Evolutionary conservation across 139 green algal species (phyloP).

Genomic region (Tetradesmus lagerheimii): DNA sequence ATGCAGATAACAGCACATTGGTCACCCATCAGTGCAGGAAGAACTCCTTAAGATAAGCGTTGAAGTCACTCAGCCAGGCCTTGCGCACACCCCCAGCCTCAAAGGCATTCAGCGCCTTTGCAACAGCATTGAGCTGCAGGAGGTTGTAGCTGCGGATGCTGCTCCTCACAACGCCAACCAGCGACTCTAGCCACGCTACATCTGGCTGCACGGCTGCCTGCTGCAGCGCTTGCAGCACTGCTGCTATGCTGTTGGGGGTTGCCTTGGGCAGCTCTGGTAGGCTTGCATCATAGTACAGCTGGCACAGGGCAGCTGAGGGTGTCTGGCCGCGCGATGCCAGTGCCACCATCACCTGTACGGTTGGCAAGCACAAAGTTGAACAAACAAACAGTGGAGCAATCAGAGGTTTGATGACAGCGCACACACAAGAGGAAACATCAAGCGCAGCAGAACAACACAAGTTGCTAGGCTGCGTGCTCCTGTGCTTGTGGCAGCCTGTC

Average conservation of each 20-base stretch:
- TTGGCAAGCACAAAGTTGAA: background rate
- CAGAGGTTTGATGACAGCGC: background rate
- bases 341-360: conserved; percentile 41
- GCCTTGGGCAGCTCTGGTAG: background rate
- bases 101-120: conserved; percentile 6
- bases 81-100: conserved; percentile 4
- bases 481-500: background rate
- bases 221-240: conserved; percentile 12
- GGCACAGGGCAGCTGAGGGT: conserved; percentile 13
- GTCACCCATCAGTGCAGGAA: conserved; percentile 19
- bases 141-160: conserved; percentile 14
- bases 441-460: background rate
- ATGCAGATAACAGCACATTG: background rate
- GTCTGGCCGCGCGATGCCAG: background rate
- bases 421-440: no score
- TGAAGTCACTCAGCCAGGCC: conserved; percentile 24
- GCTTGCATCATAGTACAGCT: conserved; percentile 37
- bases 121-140: conserved; percentile 30
- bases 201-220: conserved; percentile 19
- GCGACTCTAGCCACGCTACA: conserved; percentile 11
- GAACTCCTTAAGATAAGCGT: conserved; percentile 40
- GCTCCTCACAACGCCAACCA: background rate
- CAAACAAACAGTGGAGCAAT: background rate
- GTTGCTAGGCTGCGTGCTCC: background rate
- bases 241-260: conserved; percentile 2